Conservation (phyloP, 2,329 filamentous ascomycete genomes). For the Colletotrichum liriopes region DNA sequence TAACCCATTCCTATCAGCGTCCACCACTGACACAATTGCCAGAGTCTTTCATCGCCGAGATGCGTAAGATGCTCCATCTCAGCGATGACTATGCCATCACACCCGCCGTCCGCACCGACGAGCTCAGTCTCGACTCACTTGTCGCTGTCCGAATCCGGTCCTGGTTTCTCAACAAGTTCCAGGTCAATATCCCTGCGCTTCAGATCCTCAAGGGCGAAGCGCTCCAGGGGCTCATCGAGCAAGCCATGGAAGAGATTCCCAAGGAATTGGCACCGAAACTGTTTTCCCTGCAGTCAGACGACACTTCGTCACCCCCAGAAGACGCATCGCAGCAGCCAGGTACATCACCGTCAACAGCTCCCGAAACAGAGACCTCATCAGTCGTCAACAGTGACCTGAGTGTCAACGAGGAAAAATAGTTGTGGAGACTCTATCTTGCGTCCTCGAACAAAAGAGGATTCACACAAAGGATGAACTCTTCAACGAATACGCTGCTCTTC, state of each 20-base stretch:
- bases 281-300: neutral
- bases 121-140: conserved; percentile 49
- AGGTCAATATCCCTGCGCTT: conserved; percentile 61
- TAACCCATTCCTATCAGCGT: neutral
- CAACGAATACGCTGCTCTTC: conserved; percentile 9
- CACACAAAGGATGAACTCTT: neutral
- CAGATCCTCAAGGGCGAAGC: conserved; percentile 54
- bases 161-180: conserved; percentile 63
- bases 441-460: conserved; percentile 9
- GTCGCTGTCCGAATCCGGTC: conserved; percentile 55
- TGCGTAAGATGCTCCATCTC: conserved; percentile 43
- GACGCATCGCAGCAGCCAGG: neutral
- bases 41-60: conserved; percentile 18
- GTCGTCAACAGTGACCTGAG: neutral
- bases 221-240: neutral
- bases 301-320: neutral
- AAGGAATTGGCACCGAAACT: conserved; percentile 3
- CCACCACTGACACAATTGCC: neutral
- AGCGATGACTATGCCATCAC: conserved; percentile 31
- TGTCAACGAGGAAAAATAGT: neutral
- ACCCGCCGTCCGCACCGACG: conserved; percentile 25
- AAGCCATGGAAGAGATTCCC: conserved; percentile 1
- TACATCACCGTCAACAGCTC: neutral
- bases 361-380: conserved; percentile 2
- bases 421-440: neutral